A percentile compares a stretch with the other conserved stretches of the same genome.
Conservation (phyloP, 305 asterid genomes). For the Solanum hybrid region DNA sequence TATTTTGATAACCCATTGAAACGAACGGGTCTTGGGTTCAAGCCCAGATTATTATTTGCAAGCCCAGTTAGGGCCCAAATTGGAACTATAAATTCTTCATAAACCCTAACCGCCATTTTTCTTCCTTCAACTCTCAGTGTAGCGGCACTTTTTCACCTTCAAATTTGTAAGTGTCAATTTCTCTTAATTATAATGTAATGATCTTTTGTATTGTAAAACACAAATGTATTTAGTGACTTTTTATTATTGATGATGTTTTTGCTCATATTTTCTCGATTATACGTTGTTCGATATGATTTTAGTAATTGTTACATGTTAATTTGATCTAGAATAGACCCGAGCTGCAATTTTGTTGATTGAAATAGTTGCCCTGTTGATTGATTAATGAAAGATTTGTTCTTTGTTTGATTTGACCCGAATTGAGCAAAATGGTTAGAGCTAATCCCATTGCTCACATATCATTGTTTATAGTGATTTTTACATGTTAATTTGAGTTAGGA, state of each 20-base stretch:
- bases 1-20: background rate
- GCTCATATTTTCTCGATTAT: background rate
- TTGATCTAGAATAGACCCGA: background rate
- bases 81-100: background rate
- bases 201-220: background rate
- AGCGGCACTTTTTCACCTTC: background rate
- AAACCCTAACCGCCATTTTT: background rate
- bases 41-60: background rate
- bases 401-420: background rate
- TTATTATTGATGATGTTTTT: background rate
- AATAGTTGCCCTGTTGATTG: background rate
- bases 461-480: background rate
- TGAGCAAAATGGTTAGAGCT: background rate
- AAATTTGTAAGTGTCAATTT: background rate
- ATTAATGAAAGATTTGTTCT: background rate
- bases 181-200: background rate
- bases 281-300: background rate
- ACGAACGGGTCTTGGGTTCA: background rate
- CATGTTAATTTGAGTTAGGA: background rate
- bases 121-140: background rate
- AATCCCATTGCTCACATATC: background rate
- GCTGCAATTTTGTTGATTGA: background rate
- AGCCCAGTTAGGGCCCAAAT: background rate
- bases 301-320: background rate
- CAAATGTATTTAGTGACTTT: background rate